Conservation (phyloP, 2,329 filamentous ascomycete species). For the Colletotrichum sp. region DNA sequence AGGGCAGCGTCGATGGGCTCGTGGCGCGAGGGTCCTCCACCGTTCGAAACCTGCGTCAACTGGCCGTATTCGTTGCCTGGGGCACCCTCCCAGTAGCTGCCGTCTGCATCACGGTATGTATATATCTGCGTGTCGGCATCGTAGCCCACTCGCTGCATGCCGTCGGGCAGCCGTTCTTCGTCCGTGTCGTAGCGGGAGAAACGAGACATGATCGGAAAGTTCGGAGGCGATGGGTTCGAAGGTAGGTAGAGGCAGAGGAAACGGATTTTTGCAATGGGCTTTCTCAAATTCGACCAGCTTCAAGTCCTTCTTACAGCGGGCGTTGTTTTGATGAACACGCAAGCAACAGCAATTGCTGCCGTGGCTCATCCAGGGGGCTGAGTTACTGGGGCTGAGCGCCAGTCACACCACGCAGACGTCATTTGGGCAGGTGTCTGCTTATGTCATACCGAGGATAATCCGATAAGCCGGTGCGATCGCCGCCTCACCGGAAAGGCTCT, state of each 20-base stretch:
- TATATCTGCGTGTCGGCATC: slow-evolving; percentile 60
- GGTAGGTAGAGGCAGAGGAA: neutral
- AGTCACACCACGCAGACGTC: neutral
- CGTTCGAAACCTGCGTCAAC: slow-evolving; percentile 43
- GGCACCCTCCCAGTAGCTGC: slow-evolving; percentile 54
- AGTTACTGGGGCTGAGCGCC: neutral
- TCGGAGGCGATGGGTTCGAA: neutral
- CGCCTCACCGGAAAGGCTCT: neutral
- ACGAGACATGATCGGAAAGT: slow-evolving; percentile 40
- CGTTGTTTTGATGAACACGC: neutral
- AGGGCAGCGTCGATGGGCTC: slow-evolving; percentile 29
- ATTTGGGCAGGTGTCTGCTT: neutral
- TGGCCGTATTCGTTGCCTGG: slow-evolving; percentile 55
- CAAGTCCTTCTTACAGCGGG: neutral
- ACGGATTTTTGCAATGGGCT: neutral
- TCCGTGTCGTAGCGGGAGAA: slow-evolving; percentile 51
- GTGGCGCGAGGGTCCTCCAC: slow-evolving; percentile 31
- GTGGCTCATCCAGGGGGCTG: neutral
- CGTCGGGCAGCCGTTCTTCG: slow-evolving; percentile 56
- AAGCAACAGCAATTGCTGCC: neutral
- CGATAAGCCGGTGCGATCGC: neutral
- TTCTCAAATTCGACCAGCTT: neutral
- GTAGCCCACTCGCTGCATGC: slow-evolving; percentile 60
- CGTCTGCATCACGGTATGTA: slow-evolving; percentile 54
- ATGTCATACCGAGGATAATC: neutral